Evolutionary conservation across 352 stramenopile species (phyloP), one percentile per base, ranked within the genome.

Genomic region (Phytophthora foliorum): DNA sequence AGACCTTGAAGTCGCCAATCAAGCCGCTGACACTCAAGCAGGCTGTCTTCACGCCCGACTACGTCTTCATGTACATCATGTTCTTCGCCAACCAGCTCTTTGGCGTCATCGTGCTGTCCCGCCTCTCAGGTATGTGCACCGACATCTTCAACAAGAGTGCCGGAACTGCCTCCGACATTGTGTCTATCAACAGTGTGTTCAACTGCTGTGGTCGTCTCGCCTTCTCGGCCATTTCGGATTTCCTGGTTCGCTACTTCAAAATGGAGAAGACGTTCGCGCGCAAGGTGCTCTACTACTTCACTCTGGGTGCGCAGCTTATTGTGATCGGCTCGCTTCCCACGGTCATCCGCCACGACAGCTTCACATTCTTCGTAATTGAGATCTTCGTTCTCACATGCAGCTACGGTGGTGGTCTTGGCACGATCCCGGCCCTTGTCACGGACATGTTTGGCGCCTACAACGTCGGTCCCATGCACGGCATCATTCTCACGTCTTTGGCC

Each of bases 371-470:
- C 57, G 72, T 84, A 10, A 53, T 79, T 31, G 72, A 88, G 42
- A 80, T 90, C 45, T 94, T 92, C 69, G 69, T 94, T 32, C 61
- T 95, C n/a, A 94, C 86, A 44, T 71, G 78, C 44, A 84, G 78
- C 63, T 94, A 94, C 69, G 88, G 88, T 24, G 88, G 85, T 24
- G 84, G 82, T 44, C 88, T 93, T 31, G 85, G 83, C 46, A 92
- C 74, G 19, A 93, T 94, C 56, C 83, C 87, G 17, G 84, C 73
- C 32, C 85, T 94, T 56, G 56, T 95, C 31, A 92, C 86, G 6
- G 88, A 94, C 48, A 94, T 94, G 86, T 95, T 92, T 63, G 88
- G 88, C 19, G 80, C 82, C 13, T 92, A 75, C 67, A 93, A 94
- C 73, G 90, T 93, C 48, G 86, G 84, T 19, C 86, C 84, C 17